Percentiles rank a stretch among this genome's conserved stretches.
Conservation (phyloP, 169 alveolate genomes). For the Plasmodium inui region DNA sequence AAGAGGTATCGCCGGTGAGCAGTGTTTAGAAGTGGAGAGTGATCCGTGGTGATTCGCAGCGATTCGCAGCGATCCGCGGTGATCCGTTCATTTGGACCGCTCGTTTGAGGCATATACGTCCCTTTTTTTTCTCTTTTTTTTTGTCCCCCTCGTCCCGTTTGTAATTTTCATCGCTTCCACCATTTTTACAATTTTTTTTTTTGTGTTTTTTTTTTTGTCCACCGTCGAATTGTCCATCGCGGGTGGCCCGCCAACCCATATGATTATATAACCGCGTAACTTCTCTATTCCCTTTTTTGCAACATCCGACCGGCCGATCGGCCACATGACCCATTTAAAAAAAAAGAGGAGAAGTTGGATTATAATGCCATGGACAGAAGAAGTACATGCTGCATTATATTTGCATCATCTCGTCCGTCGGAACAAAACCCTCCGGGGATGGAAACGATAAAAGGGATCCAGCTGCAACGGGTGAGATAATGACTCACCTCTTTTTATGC, state of each 20-base stretch:
- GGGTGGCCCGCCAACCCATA: not conserved
- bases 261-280: not conserved
- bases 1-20: constrained; percentile 91
- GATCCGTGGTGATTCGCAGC: too few relatives aligned
- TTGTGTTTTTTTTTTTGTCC: not conserved
- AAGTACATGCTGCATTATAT: not conserved
- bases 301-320: too few relatives aligned
- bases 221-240: not conserved
- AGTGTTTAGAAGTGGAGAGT: too few relatives aligned
- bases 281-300: too few relatives aligned
- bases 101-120: too few relatives aligned
- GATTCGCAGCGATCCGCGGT: not conserved
- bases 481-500: not conserved
- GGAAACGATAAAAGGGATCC: not conserved
- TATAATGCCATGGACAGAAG: not conserved
- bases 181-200: not conserved
- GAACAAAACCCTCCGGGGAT: too few relatives aligned
- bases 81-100: not conserved
- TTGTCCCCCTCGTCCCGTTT: not conserved
- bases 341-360: too few relatives aligned
- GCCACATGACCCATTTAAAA: not conserved
- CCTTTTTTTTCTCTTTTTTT: not conserved
- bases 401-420: not conserved
- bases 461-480: not conserved
- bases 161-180: not conserved